Evolutionary conservation across 2,329 filamentous ascomycete species (phyloP).

Genomic region (Aureobasidium leucospermi): DNA sequence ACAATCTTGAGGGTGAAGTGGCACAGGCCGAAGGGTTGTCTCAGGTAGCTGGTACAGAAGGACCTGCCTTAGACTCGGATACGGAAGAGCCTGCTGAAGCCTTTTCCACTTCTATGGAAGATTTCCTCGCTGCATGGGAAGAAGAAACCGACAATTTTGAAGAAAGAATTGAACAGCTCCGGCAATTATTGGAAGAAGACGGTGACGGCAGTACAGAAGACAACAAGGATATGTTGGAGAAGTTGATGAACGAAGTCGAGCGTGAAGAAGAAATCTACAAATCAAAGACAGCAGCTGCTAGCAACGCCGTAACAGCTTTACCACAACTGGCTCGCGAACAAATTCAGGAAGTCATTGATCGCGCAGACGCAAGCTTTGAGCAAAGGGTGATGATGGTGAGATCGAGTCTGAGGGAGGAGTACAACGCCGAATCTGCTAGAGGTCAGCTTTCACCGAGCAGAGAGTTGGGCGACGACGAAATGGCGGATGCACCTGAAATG

Average conservation of each 20-base stretch:
- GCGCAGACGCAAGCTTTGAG: background rate
- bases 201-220: background rate
- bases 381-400: background rate
- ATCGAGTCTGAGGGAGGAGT: background rate
- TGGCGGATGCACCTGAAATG: background rate
- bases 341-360: background rate
- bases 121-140: conserved; percentile 1
- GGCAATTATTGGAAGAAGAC: background rate
- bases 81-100: background rate
- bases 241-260: conserved; percentile 1
- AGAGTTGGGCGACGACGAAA: background rate
- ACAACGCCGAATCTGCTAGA: conserved; percentile 5
- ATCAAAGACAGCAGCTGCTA: background rate
- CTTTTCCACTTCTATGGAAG: conserved; percentile 1
- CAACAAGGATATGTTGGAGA: background rate
- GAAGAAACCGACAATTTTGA: background rate
- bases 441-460: background rate
- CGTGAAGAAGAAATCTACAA: background rate
- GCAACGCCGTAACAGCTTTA: background rate
- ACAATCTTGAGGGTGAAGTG: background rate
- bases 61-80: background rate
- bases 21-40: background rate
- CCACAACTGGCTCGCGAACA: background rate
- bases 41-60: background rate
- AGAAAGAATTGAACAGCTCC: background rate